phyloP scores from a whole-genome alignment of 2,329 filamentous ascomycete genomes.

The Pseudogymnoascus sp. region DNA sequence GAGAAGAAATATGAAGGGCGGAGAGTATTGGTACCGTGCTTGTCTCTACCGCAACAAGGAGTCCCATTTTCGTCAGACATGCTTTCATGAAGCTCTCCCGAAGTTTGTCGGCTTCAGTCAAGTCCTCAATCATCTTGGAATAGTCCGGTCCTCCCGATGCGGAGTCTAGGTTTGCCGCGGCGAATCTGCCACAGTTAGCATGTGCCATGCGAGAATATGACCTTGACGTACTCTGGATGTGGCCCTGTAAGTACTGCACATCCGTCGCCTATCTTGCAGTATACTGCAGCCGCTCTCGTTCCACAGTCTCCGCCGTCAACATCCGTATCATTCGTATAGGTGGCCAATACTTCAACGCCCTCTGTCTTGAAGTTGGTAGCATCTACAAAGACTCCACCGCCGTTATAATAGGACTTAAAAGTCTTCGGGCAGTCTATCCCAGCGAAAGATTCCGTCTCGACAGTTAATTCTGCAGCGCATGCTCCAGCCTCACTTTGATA shows the following conservation, averaged over 20 bases:
- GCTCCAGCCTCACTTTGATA: conserved; percentile 86
- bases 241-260: conserved; percentile 73
- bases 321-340: conserved; percentile 64
- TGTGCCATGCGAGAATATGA: background rate
- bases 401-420: conserved; percentile 83
- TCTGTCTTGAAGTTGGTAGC: conserved; percentile 51
- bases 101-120: conserved; percentile 60
- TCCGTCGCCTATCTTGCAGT: conserved; percentile 75
- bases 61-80: conserved; percentile 69
- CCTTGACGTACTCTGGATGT: conserved; percentile 71
- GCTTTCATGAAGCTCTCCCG: conserved; percentile 71
- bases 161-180: conserved; percentile 65
- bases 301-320: conserved; percentile 72
- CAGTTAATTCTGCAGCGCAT: conserved; percentile 58
- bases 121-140: conserved; percentile 55
- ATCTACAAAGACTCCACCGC: conserved; percentile 87
- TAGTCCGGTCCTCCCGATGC: conserved; percentile 63
- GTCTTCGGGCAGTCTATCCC: conserved; percentile 45
- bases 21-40: conserved; percentile 62
- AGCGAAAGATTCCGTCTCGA: conserved; percentile 43
- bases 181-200: conserved; percentile 54
- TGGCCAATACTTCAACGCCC: conserved; percentile 74
- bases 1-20: conserved; percentile 69
- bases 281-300: conserved; percentile 71
- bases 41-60: conserved; percentile 66